phyloP scores from a whole-genome alignment of 2,329 filamentous ascomycete species.

The Aspergillus quadrilineatus region DNA sequence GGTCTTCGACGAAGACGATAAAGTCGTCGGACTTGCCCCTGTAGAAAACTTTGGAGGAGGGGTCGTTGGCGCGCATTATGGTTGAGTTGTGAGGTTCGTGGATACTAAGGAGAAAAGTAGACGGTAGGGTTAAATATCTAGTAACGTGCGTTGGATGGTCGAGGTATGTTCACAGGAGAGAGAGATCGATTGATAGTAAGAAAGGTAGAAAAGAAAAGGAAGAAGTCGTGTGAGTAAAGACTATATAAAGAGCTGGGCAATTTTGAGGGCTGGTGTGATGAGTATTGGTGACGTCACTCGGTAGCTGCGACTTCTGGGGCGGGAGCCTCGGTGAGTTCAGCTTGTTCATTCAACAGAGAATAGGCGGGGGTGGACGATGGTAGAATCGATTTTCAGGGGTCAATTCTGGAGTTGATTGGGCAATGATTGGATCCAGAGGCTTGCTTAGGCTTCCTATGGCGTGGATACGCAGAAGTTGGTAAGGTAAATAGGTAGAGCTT shows the following conservation, averaged over 20 bases:
- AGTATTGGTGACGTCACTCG: slow-evolving; percentile 24
- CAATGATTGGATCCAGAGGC: neutral
- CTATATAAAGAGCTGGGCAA: slow-evolving; percentile 1
- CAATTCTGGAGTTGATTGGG: neutral
- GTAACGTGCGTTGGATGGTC: neutral
- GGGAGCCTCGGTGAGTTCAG: neutral
- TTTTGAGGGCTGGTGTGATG: slow-evolving; percentile 1
- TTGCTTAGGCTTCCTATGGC: neutral
- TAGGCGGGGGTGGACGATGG: neutral
- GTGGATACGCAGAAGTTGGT: neutral
- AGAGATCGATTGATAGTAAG: neutral
- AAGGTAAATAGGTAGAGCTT: neutral
- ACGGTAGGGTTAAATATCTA: neutral
- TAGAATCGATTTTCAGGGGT: neutral
- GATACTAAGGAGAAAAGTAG: neutral
- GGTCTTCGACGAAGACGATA: slow-evolving; percentile 53
- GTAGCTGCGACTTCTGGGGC: neutral
- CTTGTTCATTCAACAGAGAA: slow-evolving; percentile 4
- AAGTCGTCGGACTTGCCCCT: slow-evolving; percentile 72
- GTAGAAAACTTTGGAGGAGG: slow-evolving; percentile 78
- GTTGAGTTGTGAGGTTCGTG: slow-evolving; percentile 3
- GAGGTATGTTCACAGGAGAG: neutral
- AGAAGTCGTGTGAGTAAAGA: slow-evolving; percentile 8
- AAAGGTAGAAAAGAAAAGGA: neutral
- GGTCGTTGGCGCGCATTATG: slow-evolving; percentile 68